phyloP scores from a whole-genome alignment of 108 stramenopile species.

The Fistulifera solaris region DNA sequence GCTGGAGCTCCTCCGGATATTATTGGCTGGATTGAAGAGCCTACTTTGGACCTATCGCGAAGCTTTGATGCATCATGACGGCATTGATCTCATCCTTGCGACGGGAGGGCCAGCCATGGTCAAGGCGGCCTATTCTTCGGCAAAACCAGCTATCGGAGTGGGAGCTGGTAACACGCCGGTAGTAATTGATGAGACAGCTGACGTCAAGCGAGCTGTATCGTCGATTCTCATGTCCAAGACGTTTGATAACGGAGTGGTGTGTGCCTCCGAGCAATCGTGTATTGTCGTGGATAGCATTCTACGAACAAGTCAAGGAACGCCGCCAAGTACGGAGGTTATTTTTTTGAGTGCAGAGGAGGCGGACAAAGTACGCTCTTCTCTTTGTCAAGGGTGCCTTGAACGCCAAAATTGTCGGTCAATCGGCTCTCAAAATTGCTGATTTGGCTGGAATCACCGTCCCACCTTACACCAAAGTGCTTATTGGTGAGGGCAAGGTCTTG shows the following conservation, averaged over 20 bases:
- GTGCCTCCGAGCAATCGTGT: conserved; percentile 25
- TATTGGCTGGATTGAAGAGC: conserved; percentile 7
- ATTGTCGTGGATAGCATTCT: conserved; percentile 20
- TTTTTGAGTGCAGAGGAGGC: conserved; percentile 16
- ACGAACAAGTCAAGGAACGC: conserved; percentile 25
- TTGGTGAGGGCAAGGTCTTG: conserved; percentile 7
- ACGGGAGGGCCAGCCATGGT: conserved; percentile 28
- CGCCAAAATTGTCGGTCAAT: conserved; percentile 29
- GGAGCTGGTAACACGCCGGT: conserved; percentile 10
- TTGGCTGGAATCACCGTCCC: conserved; percentile 18
- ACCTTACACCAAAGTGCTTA: conserved; percentile 16
- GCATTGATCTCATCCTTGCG: conserved; percentile 15
- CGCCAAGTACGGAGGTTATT: conserved; percentile 16
- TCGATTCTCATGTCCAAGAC: conserved; percentile 26
- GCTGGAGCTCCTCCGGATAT: conserved; percentile 12
- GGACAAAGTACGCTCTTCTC: conserved; percentile 19
- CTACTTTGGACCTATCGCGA: conserved; percentile 10
- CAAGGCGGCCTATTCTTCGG: conserved; percentile 20
- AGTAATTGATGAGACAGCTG: conserved; percentile 30
- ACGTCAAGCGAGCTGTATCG: conserved; percentile 16
- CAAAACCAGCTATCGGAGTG: conserved; percentile 7
- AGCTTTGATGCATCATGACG: conserved; percentile 20
- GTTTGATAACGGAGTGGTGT: conserved; percentile 13
- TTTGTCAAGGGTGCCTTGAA: conserved; percentile 20
- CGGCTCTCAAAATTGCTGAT: conserved; percentile 16